A percentile compares a stretch with the other conserved stretches of the same genome.
phyloP scores from a whole-genome alignment of 129 eudicot genomes.

The Artemisia annua region DNA sequence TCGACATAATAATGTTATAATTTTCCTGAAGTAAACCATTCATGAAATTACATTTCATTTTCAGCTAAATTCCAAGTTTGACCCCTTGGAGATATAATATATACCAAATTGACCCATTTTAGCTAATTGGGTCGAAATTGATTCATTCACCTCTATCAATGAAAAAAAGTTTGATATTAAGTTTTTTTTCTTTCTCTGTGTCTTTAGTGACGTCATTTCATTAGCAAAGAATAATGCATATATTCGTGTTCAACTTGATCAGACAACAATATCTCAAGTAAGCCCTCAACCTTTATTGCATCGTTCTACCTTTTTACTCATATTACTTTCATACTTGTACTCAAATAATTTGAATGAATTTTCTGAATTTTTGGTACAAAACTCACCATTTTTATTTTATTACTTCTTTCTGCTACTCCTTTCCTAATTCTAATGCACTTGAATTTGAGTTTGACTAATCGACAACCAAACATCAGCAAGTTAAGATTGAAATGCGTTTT shows the following conservation, averaged over 20 bases:
- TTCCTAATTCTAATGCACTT: too few species aligned
- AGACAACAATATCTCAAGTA: slow-evolving; percentile 60
- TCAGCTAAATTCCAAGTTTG: not conserved
- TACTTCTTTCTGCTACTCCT: too few species aligned
- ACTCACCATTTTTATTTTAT: too few species aligned
- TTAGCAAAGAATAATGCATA: slow-evolving; percentile 54
- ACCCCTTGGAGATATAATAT: too few species aligned
- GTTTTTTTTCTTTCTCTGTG: not conserved
- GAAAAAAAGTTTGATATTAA: not conserved
- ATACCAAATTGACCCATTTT: not conserved
- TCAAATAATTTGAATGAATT: not conserved
- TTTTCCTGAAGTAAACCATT: not conserved
- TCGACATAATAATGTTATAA: not conserved
- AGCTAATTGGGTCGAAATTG: not conserved
- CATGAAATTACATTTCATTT: not conserved
- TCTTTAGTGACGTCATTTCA: slow-evolving; percentile 56
- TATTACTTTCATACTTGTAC: not conserved
- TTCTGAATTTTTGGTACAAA: too few species aligned
- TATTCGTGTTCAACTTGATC: slow-evolving; percentile 58
- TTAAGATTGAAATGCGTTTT: not conserved
- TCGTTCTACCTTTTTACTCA: too few species aligned
- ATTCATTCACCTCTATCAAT: slow-evolving; percentile 2
- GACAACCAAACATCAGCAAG: not conserved
- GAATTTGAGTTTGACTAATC: not conserved
- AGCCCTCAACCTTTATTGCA: slow-evolving; percentile 13